Conservation (phyloP, 805 yeast genomes). For the Scheffersomyces lignosus region DNA sequence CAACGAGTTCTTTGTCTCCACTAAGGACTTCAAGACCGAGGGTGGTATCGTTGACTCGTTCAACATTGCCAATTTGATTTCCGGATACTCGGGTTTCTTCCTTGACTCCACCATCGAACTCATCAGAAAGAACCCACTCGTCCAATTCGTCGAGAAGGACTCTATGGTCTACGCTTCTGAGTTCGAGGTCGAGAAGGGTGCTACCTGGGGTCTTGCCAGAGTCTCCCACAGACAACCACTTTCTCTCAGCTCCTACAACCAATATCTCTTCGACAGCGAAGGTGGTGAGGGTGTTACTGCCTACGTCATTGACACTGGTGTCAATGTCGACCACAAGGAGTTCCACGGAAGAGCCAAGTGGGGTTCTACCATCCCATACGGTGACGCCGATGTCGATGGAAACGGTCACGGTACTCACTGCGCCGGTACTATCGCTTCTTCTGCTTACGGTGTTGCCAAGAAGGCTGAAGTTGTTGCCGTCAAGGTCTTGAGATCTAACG, state of each 20-base stretch:
- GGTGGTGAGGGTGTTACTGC: slow-evolving; percentile 86
- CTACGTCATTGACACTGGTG: slow-evolving; percentile 89
- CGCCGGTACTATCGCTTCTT: slow-evolving; percentile 92
- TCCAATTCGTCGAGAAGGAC: slow-evolving; percentile 74
- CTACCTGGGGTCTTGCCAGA: slow-evolving; percentile 95
- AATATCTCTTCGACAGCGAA: slow-evolving; percentile 67
- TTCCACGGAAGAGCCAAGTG: slow-evolving; percentile 82
- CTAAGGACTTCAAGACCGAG: slow-evolving; percentile 18
- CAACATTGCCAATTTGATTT: slow-evolving; percentile 54
- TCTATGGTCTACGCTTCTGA: slow-evolving; percentile 66
- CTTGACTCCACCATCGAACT: slow-evolving; percentile 70
- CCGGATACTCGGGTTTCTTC: slow-evolving; percentile 87
- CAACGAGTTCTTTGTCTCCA: slow-evolving; percentile 34
- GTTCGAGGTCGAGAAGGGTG: slow-evolving; percentile 71
- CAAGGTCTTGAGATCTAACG: slow-evolving; percentile 78
- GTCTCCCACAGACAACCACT: slow-evolving; percentile 78
- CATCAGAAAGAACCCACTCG: slow-evolving; percentile 63
- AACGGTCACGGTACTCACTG: slow-evolving; percentile 97
- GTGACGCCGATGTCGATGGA: slow-evolving; percentile 73
- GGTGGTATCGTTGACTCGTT: slow-evolving; percentile 48
- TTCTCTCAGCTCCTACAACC: slow-evolving; percentile 55
- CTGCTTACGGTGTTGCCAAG: slow-evolving; percentile 81
- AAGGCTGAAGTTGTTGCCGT: slow-evolving; percentile 77
- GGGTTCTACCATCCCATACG: slow-evolving; percentile 80
- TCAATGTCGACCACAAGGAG: slow-evolving; percentile 71